phyloP scores from a whole-genome alignment of 2,329 filamentous ascomycete species.

The Coniosporium tulheliwenetii region DNA sequence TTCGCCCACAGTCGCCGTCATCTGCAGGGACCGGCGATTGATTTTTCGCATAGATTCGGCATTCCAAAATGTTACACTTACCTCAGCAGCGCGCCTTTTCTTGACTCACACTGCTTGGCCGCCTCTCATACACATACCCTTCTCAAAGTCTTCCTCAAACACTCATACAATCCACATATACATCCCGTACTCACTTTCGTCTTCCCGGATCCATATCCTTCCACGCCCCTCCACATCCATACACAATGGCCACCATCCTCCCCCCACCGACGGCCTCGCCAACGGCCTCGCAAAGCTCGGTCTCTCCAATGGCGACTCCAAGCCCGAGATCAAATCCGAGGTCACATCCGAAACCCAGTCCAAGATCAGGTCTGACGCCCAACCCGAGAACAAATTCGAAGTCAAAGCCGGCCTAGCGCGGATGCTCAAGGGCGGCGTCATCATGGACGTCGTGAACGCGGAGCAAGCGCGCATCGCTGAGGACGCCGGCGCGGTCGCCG shows the following conservation, averaged over 20 bases:
- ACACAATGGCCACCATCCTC: constrained; percentile 28
- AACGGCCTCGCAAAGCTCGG: constrained; percentile 7
- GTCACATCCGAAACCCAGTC: constrained; percentile 10
- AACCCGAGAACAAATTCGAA: constrained; percentile 45
- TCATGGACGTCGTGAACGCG: constrained; percentile 96
- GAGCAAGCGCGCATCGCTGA: constrained; percentile 92
- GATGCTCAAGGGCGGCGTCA: constrained; percentile 98
- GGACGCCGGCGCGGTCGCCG: constrained; percentile 85
- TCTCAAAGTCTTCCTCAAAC: no score
- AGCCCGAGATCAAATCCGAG: constrained; percentile 9
- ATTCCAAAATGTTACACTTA: no score
- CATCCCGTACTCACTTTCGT: background rate
- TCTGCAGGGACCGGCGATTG: no score
- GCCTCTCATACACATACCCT: no score
- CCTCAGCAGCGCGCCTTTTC: no score
- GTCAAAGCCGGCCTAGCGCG: constrained; percentile 92
- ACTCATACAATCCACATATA: no score
- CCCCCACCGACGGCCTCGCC: constrained; percentile 26
- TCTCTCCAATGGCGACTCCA: background rate
- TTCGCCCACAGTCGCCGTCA: no score
- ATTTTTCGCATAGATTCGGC: no score
- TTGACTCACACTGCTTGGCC: no score
- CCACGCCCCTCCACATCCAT: background rate
- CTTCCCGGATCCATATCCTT: background rate
- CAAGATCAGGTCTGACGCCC: constrained; percentile 9